Conservation (phyloP, 1,284 basidiomycete genomes). For the Entoloma clypeatum region DNA sequence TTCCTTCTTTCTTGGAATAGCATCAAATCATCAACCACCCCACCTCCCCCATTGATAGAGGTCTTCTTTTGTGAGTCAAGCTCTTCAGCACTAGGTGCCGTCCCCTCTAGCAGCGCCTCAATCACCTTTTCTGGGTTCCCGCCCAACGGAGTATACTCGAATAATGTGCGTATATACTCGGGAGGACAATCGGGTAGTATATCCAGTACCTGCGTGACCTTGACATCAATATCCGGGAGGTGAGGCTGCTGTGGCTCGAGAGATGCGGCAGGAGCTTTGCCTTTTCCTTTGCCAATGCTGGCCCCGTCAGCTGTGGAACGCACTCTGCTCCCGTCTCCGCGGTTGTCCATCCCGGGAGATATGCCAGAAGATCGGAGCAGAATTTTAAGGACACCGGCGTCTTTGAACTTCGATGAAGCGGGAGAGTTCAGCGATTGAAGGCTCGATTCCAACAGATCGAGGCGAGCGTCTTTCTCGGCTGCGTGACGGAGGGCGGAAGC, state of each 20-base stretch:
- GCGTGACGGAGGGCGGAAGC: constrained; percentile 40
- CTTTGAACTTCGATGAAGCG: constrained; percentile 22
- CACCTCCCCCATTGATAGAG: background rate
- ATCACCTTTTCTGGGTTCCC: constrained; percentile 58
- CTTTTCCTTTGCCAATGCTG: constrained; percentile 33
- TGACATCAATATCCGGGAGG: constrained; percentile 47
- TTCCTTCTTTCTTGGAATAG: constrained; percentile 63
- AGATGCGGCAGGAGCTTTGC: constrained; percentile 25
- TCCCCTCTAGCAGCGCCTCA: constrained; percentile 67
- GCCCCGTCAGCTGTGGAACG: constrained; percentile 7
- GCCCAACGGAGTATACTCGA: constrained; percentile 45
- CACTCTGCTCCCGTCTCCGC: constrained; percentile 25
- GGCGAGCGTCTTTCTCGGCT: constrained; percentile 50
- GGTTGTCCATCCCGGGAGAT: constrained; percentile 42
- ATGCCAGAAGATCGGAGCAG: constrained; percentile 58
- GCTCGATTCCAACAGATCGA: constrained; percentile 52
- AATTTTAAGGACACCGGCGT: constrained; percentile 56
- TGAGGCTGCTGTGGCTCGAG: constrained; percentile 8
- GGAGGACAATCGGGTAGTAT: constrained; percentile 60
- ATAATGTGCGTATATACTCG: constrained; percentile 53
- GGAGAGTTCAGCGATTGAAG: constrained; percentile 38
- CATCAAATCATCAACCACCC: constrained; percentile 34
- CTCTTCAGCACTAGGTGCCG: constrained; percentile 47
- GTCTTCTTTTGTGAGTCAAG: constrained; percentile 16
- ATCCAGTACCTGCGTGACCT: constrained; percentile 65